Evolutionary conservation across 768 basidiomycete species (phyloP), one percentile per base, ranked within the genome.

Genomic region (Russula ochroleuca): DNA sequence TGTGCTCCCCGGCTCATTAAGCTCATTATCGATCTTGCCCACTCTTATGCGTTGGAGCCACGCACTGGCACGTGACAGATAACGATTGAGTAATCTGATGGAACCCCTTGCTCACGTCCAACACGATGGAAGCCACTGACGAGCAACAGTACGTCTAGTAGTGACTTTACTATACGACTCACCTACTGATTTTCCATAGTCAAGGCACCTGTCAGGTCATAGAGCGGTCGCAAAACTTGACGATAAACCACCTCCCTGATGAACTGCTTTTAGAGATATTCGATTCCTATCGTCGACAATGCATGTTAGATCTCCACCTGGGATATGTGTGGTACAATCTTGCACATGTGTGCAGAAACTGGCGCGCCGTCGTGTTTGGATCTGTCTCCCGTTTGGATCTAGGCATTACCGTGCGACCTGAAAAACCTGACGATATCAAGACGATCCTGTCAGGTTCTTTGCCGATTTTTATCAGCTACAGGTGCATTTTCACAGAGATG

Each of bases 251-350:
- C 5, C 10, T 48, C 21, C 47, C 47, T 48, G 23, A 25, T 25
- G 47, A 48, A 0, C 10, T 21, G 21, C 47, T 23, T n/a, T 23
- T 48, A 14, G 21, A 48, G 5, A 48, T 48, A 48, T 48, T 48
- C 23, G 47, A 48, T 7, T 5, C 23, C 14, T 48, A 5, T 48
- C 21, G n/a, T n/a, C n/a, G n/a, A n/a, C n/a, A n/a, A n/a, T n/a
- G n/a, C n/a, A n/a, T n/a, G n/a, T n/a, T n/a, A n/a, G n/a, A n/a
- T n/a, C n/a, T n/a, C n/a, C n/a, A n/a, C n/a, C n/a, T n/a, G n/a
- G n/a, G n/a, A n/a, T n/a, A 6, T 75, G 50, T 77, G 72, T 63
- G 62, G 56, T 31, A 51, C 33, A 52, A 11, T 13, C 62, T 63
- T 17, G 14, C 33, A 3, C 62, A 58, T 28, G 62, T 63, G 21